Evolutionary conservation across 169 alveolate genomes (phyloP), one percentile per base, ranked within the genome.

Genomic region (Amoebophrya sp.): DNA sequence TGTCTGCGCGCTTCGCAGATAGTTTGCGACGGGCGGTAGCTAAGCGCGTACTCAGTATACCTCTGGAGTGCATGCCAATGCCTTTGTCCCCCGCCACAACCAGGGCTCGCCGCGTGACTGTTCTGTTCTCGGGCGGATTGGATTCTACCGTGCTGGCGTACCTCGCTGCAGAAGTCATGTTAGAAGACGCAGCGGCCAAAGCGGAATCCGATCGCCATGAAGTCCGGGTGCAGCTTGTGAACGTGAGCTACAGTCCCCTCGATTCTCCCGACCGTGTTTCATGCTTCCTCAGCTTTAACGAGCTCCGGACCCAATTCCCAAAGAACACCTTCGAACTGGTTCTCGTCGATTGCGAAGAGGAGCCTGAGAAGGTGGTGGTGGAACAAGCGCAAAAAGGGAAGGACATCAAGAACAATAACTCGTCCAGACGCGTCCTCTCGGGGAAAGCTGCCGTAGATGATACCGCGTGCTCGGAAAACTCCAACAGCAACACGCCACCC

Each of bases 101-200:
- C n/a, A n/a, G n/a, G n/a, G n/a, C n/a, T n/a, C n/a, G n/a, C 67
- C 41, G 91, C 41, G 69, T 92, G 29, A 92, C 93, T 0, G 67
- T 92, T 34, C 39, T 92, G 50, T 92, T 92, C 89, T 90, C 93
- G 16, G 94, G 94, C 4, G 94, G 94, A 0, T 41, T 92, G 38
- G 94, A 92, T 41, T 91, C 93, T 23, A 91, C 93, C 26, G 69
- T 91, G 41, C 91, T 92, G 20, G 90, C 90, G 78, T 31, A 31
- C 16, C 70, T 88, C 67, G 90, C 90, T 58, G 78, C 78, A 16
- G 78, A 58, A 2, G 4, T 13, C 26, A 16, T 45, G 67, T 45
- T 45, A 45, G 18, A 45, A 45, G 10, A 45, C 10, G 67, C 18
- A 15, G 67, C 10, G 18, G 18, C 67, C 10, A 45, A 10, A 45